Base-by-base conservation (phyloP, 1,139 yeast species). In the Magnusiomyces starmeri region DNA sequence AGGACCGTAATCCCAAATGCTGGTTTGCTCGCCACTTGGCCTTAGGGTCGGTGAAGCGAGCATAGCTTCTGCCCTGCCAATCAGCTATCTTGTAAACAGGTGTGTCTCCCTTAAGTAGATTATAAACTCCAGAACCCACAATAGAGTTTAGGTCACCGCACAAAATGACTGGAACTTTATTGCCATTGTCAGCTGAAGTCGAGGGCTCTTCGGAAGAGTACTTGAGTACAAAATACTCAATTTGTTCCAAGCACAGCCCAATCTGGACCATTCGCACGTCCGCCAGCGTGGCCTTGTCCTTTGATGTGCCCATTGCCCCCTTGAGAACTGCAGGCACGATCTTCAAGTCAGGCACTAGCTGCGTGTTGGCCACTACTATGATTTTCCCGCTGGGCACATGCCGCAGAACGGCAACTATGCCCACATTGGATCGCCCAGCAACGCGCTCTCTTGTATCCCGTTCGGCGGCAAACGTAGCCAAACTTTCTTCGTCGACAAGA, bases 161-260 rank as follows among this genome's bases (percentile, higher is more conserved):
- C 4, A 46, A 20, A 4, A 46, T 10, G 2, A 46, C 48, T 9
- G 48, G 43, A 35, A 46, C 48, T 14, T 46, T 46, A 16, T 46
- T 46, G 18, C 21, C 24, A 25, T 46, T 46, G 16, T 46, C 43
- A 20, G 18, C 22, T 10, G 35, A 24, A 8, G 48, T 24, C 14
- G 42, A 24, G 2, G 48, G 35, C 9, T 24, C 25, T n/a, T 24
- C 37, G 14, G 48, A 41, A 6, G 48, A 24, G 12, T 46, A 46
- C 48, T 46, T 46, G 24, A 20, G 35, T 14, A 35, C 42, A 37
- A 35, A 46, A 25, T 34, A 46, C 22, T 46, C 48, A 46, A 46
- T 46, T 46, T 46, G 48, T 24, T 46, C 48, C 16, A 46, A 37
- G 20, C 48, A 46, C 3, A 46, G 25, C n/a, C 34, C 48, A n/a